Conservation (phyloP, 768 basidiomycete genomes). For the Hemileccinum impolitum region DNA sequence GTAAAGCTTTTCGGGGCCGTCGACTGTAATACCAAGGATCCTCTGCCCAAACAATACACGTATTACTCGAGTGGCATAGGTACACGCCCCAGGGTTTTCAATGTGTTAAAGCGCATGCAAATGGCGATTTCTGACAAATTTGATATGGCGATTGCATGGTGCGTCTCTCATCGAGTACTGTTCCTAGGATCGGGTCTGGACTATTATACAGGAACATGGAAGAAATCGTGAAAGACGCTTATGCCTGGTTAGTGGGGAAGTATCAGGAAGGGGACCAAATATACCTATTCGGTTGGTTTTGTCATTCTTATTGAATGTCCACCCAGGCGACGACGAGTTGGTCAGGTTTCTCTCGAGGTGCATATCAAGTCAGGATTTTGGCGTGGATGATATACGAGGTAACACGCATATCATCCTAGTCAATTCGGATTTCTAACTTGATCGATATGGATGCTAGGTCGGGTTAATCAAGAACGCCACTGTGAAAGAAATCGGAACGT, state of each 20-base stretch:
- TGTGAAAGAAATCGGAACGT: conserved; percentile 26
- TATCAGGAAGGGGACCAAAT: conserved; percentile 28
- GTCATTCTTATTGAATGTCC: background rate
- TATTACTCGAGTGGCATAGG: conserved; percentile 38
- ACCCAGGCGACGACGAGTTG: background rate
- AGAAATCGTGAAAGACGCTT: conserved; percentile 28
- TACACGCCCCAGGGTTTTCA: conserved; percentile 27
- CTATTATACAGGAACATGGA: conserved; percentile 30
- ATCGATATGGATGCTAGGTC: conserved; percentile 17
- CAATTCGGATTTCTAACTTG: background rate
- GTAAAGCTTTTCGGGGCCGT: conserved; percentile 31
- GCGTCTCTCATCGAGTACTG: background rate
- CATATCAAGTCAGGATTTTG: conserved; percentile 36
- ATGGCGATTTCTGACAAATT: conserved; percentile 18
- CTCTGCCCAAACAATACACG: conserved; percentile 23
- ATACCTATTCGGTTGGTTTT: conserved; percentile 26
- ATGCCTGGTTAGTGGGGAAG: conserved; percentile 28
- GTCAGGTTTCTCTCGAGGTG: conserved; percentile 40
- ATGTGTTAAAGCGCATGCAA: conserved; percentile 18
- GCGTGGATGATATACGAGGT: conserved; percentile 39
- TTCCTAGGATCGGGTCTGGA: background rate
- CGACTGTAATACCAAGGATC: conserved; percentile 13
- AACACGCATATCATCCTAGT: background rate
- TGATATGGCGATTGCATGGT: conserved; percentile 37
- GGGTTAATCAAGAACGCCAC: conserved; percentile 29